Evolutionary conservation across 2,329 filamentous ascomycete species (phyloP), one percentile per base, ranked within the genome.

Genomic region (Ploettnerulaceae sp.): DNA sequence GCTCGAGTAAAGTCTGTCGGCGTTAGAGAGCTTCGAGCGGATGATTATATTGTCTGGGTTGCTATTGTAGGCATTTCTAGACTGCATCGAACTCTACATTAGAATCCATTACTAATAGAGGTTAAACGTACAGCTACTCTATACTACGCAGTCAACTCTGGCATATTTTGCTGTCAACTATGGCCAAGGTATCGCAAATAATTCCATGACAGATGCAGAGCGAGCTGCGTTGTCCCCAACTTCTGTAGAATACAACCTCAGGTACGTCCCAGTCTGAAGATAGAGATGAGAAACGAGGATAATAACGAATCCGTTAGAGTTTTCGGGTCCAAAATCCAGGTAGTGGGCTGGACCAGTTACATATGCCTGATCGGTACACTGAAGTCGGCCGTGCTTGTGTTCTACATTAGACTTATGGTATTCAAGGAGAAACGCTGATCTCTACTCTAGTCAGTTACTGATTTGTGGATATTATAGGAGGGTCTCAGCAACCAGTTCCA

Each of bases 31-130:
- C 70, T 82, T 45, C 68, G 71, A 53, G 66, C 70, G 1, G 79
- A 82, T 59, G 80, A 84, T 51, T 81, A 76, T 55, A 58, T 83
- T 22, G 77, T 81, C 64, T 62, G 73, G 34, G n/a, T 78, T 14
- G 76, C 72, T 4, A 69, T 69, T 49, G 74, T 80, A 61, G 57
- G 71, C 54, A 35, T 29, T n/a, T 8, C 57, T 11, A 8, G 25
- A 21, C 18, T n/a, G n/a, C n/a, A n/a, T 25, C 14, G 7, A 39
- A 4, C 7, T 20, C 20, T 15, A 4, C 18, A 32, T 24, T 7
- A 37, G 7, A 21, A 26, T 33, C 15, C 28, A 37, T 12, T 17
- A 32, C 42, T 51, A 44, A 51, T 34, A 9, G 11, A 12, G 14
- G 11, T 31, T 21, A 17, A 36, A 24, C 38, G 3, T 18, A 12